phyloP scores from a whole-genome alignment of 768 basidiomycete species.

The Pleurotus giganteus region DNA sequence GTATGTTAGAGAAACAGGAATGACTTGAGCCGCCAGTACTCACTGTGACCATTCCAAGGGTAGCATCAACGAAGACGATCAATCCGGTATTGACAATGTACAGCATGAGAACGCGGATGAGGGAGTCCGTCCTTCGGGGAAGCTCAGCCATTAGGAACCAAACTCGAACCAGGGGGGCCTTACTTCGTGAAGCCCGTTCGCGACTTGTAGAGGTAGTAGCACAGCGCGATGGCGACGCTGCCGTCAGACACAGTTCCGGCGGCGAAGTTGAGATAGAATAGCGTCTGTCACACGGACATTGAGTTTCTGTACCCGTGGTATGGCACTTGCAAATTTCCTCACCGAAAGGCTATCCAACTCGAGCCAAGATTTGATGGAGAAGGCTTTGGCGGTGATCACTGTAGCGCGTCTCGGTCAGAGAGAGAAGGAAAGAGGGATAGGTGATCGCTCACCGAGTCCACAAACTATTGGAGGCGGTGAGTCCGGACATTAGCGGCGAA shows the following conservation, averaged over 20 bases:
- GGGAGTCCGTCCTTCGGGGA: slow-evolving; percentile 31
- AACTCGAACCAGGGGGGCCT: neutral
- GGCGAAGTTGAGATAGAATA: slow-evolving; percentile 53
- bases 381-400: slow-evolving; percentile 58
- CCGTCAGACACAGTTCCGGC: slow-evolving; percentile 49
- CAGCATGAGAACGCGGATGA: slow-evolving; percentile 42
- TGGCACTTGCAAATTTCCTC: slow-evolving; percentile 11
- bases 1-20: neutral
- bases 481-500: slow-evolving; percentile 3
- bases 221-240: slow-evolving; percentile 47
- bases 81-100: slow-evolving; percentile 48
- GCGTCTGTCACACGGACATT: slow-evolving; percentile 28
- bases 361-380: slow-evolving; percentile 32
- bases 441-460: slow-evolving; percentile 31
- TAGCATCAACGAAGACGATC: slow-evolving; percentile 10
- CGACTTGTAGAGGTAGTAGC: slow-evolving; percentile 44
- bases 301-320: neutral
- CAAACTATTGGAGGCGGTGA: slow-evolving; percentile 24
- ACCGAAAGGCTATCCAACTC: slow-evolving; percentile 40
- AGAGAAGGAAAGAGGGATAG: neutral
- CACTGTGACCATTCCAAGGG: slow-evolving; percentile 8
- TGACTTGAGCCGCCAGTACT: neutral
- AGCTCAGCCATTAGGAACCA: neutral
- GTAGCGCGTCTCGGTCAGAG: slow-evolving; percentile 6
- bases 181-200: slow-evolving; percentile 53